Evolutionary conservation across 2,329 filamentous ascomycete species (phyloP).

Genomic region (Lasiodiplodia sp.): DNA sequence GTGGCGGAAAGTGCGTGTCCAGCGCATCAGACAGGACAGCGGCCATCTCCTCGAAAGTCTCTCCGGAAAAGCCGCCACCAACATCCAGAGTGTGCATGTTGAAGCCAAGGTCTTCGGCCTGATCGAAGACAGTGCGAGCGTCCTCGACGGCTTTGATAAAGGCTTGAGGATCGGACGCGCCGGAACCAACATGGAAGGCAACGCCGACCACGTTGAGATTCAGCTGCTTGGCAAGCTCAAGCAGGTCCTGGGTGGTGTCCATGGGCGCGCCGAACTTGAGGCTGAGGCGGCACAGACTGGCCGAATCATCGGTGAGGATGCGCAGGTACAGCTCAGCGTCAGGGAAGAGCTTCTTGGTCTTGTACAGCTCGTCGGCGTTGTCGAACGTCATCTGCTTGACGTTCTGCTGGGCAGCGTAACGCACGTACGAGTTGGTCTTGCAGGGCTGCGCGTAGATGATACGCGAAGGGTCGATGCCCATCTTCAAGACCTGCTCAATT

Average conservation of each 20-base stretch:
- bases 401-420: conserved; percentile 81
- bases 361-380: conserved; percentile 97
- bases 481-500: conserved; percentile 86
- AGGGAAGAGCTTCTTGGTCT: conserved; percentile 92
- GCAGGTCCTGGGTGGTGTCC: conserved; percentile 78
- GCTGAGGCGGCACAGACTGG: conserved; percentile 91
- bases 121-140: conserved; percentile 86
- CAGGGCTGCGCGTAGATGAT: conserved; percentile 99
- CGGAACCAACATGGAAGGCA: conserved; percentile 97
- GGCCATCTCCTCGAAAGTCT: conserved; percentile 92
- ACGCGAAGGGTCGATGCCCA: conserved; percentile 84
- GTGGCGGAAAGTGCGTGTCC: conserved; percentile 85
- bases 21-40: conserved; percentile 78
- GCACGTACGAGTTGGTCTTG: conserved; percentile 98
- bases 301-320: conserved; percentile 95
- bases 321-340: conserved; percentile 90
- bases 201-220: conserved; percentile 92
- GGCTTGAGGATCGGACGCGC: conserved; percentile 89
- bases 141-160: conserved; percentile 92
- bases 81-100: conserved; percentile 88
- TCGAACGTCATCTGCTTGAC: conserved; percentile 99
- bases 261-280: conserved; percentile 96
- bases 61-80: conserved; percentile 88
- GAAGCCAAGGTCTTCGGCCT: conserved; percentile 78
- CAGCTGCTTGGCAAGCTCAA: conserved; percentile 80